phyloP scores from a whole-genome alignment of 139 green algal genomes.

The Ostreobium quekettii region DNA sequence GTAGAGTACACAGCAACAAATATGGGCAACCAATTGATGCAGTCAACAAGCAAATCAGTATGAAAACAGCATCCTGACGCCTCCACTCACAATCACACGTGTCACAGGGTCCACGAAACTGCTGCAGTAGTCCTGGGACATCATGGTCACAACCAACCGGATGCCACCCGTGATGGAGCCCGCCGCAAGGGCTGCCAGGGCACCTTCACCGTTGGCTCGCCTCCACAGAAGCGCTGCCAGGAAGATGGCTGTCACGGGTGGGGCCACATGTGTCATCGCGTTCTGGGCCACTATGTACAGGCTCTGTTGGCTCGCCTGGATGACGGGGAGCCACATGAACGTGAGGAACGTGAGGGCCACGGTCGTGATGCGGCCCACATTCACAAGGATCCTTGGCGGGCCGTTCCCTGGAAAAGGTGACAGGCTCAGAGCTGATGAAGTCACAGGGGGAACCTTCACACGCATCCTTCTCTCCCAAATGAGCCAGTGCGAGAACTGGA shows the following conservation, averaged over 20 bases:
- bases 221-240: not conserved
- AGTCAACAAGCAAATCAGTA: too few relatives aligned
- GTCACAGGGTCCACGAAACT: not conserved
- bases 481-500: not conserved
- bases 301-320: not conserved
- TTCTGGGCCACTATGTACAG: constrained; percentile 7
- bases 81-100: too few relatives aligned
- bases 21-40: too few relatives aligned
- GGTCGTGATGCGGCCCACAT: not conserved
- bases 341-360: not conserved
- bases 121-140: not conserved
- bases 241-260: not conserved
- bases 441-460: not conserved
- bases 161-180: not conserved
- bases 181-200: not conserved
- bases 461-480: not conserved
- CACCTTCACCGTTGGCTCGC: not conserved
- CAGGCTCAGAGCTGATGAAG: not conserved
- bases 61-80: too few relatives aligned
- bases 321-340: constrained; percentile 3
- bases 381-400: not conserved
- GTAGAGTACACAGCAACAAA: too few relatives aligned
- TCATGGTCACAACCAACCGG: not conserved
- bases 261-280: constrained; percentile 2
- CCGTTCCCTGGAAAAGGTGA: not conserved